Evolutionary conservation across 768 basidiomycete species (phyloP).

Genomic region (Kwoniella europaea): DNA sequence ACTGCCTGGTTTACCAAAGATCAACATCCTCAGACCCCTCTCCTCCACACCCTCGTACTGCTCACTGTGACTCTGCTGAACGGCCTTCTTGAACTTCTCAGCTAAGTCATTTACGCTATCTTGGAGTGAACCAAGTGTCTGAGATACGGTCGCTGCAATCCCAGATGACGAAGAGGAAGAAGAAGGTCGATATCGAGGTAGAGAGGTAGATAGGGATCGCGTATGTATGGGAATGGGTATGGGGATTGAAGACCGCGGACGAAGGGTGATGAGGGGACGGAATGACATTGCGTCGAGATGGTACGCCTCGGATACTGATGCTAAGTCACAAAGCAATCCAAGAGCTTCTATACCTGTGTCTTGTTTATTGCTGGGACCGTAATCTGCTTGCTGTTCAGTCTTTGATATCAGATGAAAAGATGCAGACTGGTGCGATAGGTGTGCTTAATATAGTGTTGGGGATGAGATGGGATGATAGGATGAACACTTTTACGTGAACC

Average conservation of each 20-base stretch:
- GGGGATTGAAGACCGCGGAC: not conserved
- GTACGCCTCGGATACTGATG: not conserved
- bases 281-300: conserved; percentile 1
- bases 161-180: not conserved
- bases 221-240: not conserved
- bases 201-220: conserved; percentile 6
- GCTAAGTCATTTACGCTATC: conserved; percentile 25
- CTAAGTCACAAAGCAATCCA: too few relatives aligned
- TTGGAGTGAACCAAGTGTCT: not conserved
- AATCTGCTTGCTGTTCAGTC: too few relatives aligned
- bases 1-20: conserved; percentile 59
- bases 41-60: conserved; percentile 43
- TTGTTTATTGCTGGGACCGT: too few relatives aligned
- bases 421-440: not conserved
- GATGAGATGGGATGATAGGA: not conserved
- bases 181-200: not conserved
- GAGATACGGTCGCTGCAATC: not conserved
- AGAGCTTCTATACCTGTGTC: too few relatives aligned
- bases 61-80: conserved; percentile 25
- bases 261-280: not conserved
- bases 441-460: not conserved
- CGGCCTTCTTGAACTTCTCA: conserved; percentile 26
- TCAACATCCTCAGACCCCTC: conserved; percentile 53
- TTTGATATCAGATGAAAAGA: too few relatives aligned
- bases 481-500: not conserved